These are phyloP conservation scores for Cercospora berteroae DNA, from an alignment of 2,329 filamentous ascomycete genomes.

Conservation along the genomic window DNA sequence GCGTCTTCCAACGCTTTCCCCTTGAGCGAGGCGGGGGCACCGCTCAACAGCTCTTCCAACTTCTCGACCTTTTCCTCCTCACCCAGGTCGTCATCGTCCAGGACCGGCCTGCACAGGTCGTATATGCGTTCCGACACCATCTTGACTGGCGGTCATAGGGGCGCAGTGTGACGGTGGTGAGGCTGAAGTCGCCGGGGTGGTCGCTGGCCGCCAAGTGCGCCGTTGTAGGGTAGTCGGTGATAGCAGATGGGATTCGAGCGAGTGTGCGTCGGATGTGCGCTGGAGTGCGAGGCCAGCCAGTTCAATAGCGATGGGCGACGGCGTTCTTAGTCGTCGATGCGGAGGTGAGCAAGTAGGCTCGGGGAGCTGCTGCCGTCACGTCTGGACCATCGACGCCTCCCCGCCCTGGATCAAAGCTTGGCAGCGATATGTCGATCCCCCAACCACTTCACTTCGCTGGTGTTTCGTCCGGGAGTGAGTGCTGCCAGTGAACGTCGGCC, in stretches of 20 bases:
- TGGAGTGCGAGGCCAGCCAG: neutral
- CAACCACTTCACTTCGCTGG: neutral
- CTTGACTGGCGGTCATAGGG: slow-evolving; percentile 34
- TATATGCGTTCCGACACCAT: slow-evolving; percentile 95
- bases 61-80: slow-evolving; percentile 90
- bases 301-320: neutral
- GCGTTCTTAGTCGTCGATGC: slow-evolving; percentile 5
- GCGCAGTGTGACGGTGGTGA: neutral
- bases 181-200: slow-evolving; percentile 9
- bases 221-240: neutral
- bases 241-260: neutral
- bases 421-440: neutral
- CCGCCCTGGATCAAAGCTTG: neutral
- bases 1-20: slow-evolving; percentile 83
- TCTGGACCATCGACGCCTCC: slow-evolving; percentile 3
- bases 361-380: neutral
- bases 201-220: neutral
- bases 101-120: slow-evolving; percentile 83
- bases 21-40: slow-evolving; percentile 66
- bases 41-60: slow-evolving; percentile 79
- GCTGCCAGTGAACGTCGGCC: neutral
- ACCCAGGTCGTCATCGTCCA: slow-evolving; percentile 71
- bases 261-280: neutral
- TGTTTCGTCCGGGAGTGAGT: neutral
- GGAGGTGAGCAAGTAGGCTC: slow-evolving; percentile 1